Evolutionary conservation across 805 yeast genomes (phyloP).

Genomic region (Ogataea ramenticola): DNA sequence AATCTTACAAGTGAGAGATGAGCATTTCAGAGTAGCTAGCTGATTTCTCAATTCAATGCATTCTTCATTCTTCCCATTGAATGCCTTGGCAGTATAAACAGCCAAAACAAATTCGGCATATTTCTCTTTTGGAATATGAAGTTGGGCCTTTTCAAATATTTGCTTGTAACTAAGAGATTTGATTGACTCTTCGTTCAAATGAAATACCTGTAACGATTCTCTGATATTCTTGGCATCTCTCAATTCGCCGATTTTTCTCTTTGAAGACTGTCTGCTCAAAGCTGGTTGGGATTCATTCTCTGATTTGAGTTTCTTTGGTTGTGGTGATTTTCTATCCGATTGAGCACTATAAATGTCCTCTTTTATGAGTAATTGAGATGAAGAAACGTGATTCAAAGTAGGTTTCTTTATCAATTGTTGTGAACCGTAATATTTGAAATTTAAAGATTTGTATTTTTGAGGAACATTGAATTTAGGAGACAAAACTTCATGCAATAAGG

Average conservation of each 20-base stretch:
- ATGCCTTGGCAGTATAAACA: conserved; percentile 66
- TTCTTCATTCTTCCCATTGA: conserved; percentile 45
- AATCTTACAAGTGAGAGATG: conserved; percentile 58
- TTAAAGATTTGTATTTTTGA: conserved; percentile 46
- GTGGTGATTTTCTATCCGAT: too few relatives aligned
- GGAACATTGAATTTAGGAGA: conserved; percentile 36
- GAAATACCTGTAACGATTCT: conserved; percentile 38
- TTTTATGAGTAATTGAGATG: background rate
- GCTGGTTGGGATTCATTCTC: conserved; percentile 1
- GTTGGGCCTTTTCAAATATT: conserved; percentile 53
- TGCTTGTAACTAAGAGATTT: conserved; percentile 49
- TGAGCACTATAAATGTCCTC: too few relatives aligned
- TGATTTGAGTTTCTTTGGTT: background rate
- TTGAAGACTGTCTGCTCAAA: conserved; percentile 7
- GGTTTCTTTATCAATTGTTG: conserved; percentile 4
- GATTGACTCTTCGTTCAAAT: conserved; percentile 49
- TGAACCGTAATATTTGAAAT: conserved; percentile 42
- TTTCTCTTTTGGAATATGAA: conserved; percentile 50
- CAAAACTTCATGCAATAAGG: conserved; percentile 21
- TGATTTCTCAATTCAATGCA: conserved; percentile 48
- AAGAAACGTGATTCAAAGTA: background rate
- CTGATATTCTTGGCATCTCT: conserved; percentile 17
- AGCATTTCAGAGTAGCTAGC: conserved; percentile 56
- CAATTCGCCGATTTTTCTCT: conserved; percentile 2
- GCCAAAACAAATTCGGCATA: conserved; percentile 58